Conservation (phyloP, 139 green algal genomes). For the Picochlorum sp. region DNA sequence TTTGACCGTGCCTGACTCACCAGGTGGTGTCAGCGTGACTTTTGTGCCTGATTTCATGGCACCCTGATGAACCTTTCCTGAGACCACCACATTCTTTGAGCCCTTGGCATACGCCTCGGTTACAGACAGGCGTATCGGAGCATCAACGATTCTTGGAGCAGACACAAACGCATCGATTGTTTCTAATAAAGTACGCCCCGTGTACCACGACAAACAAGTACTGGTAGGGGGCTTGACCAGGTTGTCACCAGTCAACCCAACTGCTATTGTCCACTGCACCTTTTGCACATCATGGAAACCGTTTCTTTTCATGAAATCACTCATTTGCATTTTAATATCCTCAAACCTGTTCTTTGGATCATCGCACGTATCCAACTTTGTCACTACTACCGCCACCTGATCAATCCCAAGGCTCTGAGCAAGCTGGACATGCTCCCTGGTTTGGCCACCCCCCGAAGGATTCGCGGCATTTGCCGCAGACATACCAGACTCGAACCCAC, state of each 20-base stretch:
- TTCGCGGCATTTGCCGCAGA: conserved; percentile 21
- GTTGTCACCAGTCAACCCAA: conserved; percentile 75
- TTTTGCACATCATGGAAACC: conserved; percentile 58
- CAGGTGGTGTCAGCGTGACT: conserved; percentile 63
- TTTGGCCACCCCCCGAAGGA: conserved; percentile 66
- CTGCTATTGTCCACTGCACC: conserved; percentile 78
- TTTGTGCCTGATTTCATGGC: conserved; percentile 41
- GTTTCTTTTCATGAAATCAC: conserved; percentile 67
- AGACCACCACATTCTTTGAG: conserved; percentile 37
- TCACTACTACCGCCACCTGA: conserved; percentile 77
- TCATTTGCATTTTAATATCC: conserved; percentile 56
- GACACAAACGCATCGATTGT: conserved; percentile 71
- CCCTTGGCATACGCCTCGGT: conserved; percentile 39
- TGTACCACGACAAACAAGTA: conserved; percentile 47
- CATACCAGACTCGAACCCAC: conserved; percentile 93
- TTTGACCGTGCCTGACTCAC: conserved; percentile 40
- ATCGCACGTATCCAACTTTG: conserved; percentile 76
- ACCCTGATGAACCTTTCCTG: conserved; percentile 80
- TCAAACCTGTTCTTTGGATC: conserved; percentile 68
- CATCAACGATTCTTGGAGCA: conserved; percentile 23
- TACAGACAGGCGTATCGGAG: conserved; percentile 65
- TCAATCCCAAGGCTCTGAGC: conserved; percentile 80
- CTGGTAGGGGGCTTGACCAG: conserved; percentile 39
- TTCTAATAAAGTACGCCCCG: conserved; percentile 41
- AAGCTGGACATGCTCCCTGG: conserved; percentile 89